Evolutionary conservation across 2,329 filamentous ascomycete genomes (phyloP).

Genomic region (Dendryphion nanum): DNA sequence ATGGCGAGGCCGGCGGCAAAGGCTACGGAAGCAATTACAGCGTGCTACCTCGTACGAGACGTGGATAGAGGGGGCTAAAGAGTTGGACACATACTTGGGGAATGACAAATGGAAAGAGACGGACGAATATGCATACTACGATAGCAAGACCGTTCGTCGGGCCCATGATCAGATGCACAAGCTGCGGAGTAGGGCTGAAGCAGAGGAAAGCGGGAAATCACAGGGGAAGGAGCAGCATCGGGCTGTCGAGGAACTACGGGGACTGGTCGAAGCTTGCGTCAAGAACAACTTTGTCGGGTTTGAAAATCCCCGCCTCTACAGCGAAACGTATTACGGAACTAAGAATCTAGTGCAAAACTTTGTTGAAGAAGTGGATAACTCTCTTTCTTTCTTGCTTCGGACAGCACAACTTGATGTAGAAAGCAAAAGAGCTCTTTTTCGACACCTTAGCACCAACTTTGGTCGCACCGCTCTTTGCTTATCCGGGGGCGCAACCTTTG

Average conservation of each 20-base stretch:
- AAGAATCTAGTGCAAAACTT: conserved; percentile 91
- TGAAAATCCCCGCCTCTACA: conserved; percentile 92
- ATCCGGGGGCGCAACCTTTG: conserved; percentile 90
- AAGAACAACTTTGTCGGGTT: conserved; percentile 98
- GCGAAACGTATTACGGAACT: conserved; percentile 96
- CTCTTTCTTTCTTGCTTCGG: conserved; percentile 65
- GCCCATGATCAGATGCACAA: conserved; percentile 74
- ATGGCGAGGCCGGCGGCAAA: conserved; percentile 79
- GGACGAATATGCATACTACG: conserved; percentile 76
- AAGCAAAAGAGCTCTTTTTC: conserved; percentile 79
- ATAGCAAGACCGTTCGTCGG: conserved; percentile 75
- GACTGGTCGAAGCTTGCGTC: conserved; percentile 81
- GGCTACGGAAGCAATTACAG: conserved; percentile 68
- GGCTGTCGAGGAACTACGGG: conserved; percentile 72
- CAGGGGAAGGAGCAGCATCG: conserved; percentile 37
- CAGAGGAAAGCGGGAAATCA: conserved; percentile 51
- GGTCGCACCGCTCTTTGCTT: conserved; percentile 90
- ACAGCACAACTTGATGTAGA: conserved; percentile 67
- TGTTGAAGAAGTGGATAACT: conserved; percentile 75
- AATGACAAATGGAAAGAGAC: conserved; percentile 78
- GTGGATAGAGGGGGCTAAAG: conserved; percentile 77
- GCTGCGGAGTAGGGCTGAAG: conserved; percentile 54
- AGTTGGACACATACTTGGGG: conserved; percentile 77
- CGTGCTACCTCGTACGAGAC: conserved; percentile 72
- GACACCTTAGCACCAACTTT: conserved; percentile 84